These are phyloP conservation scores for Suillus luteus DNA, from an alignment of 768 basidiomycete species.

Conservation along the genomic window DNA sequence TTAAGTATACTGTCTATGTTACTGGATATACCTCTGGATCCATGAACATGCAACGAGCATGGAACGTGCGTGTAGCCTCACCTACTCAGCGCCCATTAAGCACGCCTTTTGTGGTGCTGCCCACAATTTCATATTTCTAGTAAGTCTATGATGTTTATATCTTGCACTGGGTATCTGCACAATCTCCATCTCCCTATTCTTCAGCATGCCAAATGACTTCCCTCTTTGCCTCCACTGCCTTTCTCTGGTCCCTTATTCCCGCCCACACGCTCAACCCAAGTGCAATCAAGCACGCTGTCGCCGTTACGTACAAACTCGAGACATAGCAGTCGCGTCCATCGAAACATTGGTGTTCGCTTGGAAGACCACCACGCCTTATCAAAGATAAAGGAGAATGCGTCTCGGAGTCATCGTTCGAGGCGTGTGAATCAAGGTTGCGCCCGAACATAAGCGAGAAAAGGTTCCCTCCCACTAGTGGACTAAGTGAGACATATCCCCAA, in stretches of 20 bases:
- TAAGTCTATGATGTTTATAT: background rate
- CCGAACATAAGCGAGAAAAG: constrained; percentile 86
- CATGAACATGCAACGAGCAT: background rate
- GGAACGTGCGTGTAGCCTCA: constrained; percentile 1
- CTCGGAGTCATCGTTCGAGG: constrained; percentile 17
- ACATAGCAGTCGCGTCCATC: constrained; percentile 63
- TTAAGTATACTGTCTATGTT: background rate
- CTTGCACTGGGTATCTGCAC: background rate
- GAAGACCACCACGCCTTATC: constrained; percentile 19
- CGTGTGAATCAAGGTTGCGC: constrained; percentile 75
- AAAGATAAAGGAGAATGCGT: constrained; percentile 1
- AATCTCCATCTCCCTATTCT: constrained; percentile 8
- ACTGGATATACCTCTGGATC: background rate
- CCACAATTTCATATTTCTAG: background rate
- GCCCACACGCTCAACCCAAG: constrained; percentile 41
- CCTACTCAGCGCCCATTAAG: background rate
- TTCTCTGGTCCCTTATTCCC: constrained; percentile 36
- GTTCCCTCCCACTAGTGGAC: constrained; percentile 80
- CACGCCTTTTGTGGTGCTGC: background rate
- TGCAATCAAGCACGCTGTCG: constrained; percentile 37
- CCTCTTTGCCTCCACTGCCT: constrained; percentile 35
- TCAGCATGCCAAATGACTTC: constrained; percentile 27
- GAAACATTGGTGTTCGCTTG: constrained; percentile 49
- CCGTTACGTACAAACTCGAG: constrained; percentile 53
- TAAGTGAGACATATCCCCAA: constrained; percentile 77